Evolutionary conservation across 106 monocot species (phyloP).

Genomic region (Narthecium ossifragum): DNA sequence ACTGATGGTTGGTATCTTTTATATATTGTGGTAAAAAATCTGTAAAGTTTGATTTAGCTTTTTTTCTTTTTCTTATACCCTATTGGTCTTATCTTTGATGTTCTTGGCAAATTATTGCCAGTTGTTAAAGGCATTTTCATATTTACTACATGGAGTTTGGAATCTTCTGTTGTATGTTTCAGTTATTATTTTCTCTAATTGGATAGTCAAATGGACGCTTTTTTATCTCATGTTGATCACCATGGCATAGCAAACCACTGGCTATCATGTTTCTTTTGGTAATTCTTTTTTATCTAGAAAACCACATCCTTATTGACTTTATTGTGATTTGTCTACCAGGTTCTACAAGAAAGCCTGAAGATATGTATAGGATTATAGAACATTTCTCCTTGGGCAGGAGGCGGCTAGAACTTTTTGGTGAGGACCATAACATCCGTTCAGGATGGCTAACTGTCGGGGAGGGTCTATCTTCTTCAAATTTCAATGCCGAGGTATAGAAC

Average conservation of each 20-base stretch:
- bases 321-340: slow-evolving; percentile 27
- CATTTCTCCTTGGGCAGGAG: slow-evolving; percentile 92
- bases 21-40: neutral
- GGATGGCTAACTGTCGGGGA: slow-evolving; percentile 95
- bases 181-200: too few species aligned
- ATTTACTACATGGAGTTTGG: too few species aligned
- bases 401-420: slow-evolving; percentile 92
- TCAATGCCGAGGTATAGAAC: slow-evolving; percentile 63
- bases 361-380: slow-evolving; percentile 94
- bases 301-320: neutral
- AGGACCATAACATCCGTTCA: slow-evolving; percentile 92
- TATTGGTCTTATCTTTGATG: too few species aligned
- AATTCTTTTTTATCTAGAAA: neutral
- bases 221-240: too few species aligned
- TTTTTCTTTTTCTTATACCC: too few species aligned
- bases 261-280: too few species aligned
- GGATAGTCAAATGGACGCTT: too few species aligned
- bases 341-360: slow-evolving; percentile 93
- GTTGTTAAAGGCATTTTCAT: too few species aligned
- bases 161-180: too few species aligned
- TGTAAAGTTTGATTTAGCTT: neutral
- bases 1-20: slow-evolving; percentile 61
- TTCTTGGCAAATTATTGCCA: too few species aligned
- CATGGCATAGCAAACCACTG: too few species aligned
- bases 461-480: slow-evolving; percentile 91